Evolutionary conservation across 208 protist species (phyloP).

Genomic region (Borovskyia barvae): DNA sequence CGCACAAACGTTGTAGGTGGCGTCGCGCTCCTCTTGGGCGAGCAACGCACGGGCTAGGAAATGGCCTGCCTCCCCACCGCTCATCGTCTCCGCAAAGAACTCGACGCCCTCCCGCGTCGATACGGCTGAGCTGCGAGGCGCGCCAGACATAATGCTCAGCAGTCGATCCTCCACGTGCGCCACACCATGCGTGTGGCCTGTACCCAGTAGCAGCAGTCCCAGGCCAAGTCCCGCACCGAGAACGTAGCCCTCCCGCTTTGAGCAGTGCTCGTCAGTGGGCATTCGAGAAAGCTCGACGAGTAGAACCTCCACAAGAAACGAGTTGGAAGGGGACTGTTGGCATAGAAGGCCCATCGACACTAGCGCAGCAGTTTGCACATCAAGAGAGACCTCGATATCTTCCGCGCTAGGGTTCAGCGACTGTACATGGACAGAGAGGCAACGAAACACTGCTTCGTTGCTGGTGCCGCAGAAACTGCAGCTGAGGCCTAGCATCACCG

Average conservation of each 20-base stretch:
- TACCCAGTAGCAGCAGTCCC: constrained; percentile 71
- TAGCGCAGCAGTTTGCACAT: constrained; percentile 80
- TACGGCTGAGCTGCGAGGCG: constrained; percentile 43
- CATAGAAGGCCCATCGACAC: constrained; percentile 77
- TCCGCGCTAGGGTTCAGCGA: constrained; percentile 77
- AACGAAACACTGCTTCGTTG: constrained; percentile 80
- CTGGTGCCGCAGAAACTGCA: constrained; percentile 84
- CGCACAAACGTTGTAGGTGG: constrained; percentile 48
- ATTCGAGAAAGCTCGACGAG: constrained; percentile 83
- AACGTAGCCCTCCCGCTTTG: constrained; percentile 74
- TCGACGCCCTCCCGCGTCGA: constrained; percentile 50
- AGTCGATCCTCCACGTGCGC: constrained; percentile 62
- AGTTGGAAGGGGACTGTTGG: constrained; percentile 52
- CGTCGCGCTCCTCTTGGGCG: constrained; percentile 38
- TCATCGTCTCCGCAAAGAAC: constrained; percentile 50
- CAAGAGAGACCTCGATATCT: constrained; percentile 83
- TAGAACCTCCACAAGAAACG: constrained; percentile 78
- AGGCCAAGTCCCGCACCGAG: constrained; percentile 76
- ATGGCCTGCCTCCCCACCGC: constrained; percentile 42
- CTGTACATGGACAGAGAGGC: constrained; percentile 82
- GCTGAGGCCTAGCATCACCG: constrained; percentile 82
- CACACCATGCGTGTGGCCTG: constrained; percentile 45
- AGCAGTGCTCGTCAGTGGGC: constrained; percentile 86
- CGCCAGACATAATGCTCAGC: constrained; percentile 71
- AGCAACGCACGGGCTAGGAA: constrained; percentile 64